Base-by-base conservation (phyloP, 768 basidiomycete species). In the Hypsizygus marmoreus region DNA sequence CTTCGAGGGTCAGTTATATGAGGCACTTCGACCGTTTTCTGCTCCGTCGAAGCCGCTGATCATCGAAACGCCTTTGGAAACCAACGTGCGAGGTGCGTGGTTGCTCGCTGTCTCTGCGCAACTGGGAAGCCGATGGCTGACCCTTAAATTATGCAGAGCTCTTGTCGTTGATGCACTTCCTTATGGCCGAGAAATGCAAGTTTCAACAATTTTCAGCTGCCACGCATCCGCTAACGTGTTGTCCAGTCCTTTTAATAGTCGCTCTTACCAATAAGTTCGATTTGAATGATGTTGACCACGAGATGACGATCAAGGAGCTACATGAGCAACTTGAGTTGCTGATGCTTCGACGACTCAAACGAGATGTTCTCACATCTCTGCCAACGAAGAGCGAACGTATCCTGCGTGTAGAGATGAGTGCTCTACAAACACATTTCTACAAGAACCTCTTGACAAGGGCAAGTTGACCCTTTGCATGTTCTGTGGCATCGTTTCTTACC, bases 311-410 rank as follows among this genome's bases (percentile, higher is more conserved):
- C 71, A 90, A 94, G 66, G 91, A 95, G 58, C 75, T 98, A 40
- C 95, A 98, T 64, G 75, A 80, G 54, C 94, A 97, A 63, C 77
- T 97, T 11, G 91, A 93, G 60, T 84, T 84, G 4, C 75, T 97
- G 65, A 98, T 98, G 95, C 73, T 97, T 40, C 75, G 95, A 43
- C 83, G 95, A 19, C 68, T 98, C 57, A 98, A 98, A 74, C 85
- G 85, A 49, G 95, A 98, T 59, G 95, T 98, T 7, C 81, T 97
- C 53, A 95, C 94, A 50, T 91, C 88, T 31, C 71, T 98, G 40
- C 95, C 95, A 5, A 93, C 94, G 11, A 98, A 98, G 80, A 93
- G 91, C 66, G 95, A 98, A 70, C 88, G 92, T 29, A 98, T 97
- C 54, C 74, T 98, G 30, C 84, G 95, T n/a, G 93, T 97, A 17